A percentile compares a stretch with the other conserved stretches of the same genome.
These are phyloP conservation scores for Lichtheimia ornata DNA, from an alignment of 371 early-diverging fungal genomes.

Conservation along the genomic window DNA sequence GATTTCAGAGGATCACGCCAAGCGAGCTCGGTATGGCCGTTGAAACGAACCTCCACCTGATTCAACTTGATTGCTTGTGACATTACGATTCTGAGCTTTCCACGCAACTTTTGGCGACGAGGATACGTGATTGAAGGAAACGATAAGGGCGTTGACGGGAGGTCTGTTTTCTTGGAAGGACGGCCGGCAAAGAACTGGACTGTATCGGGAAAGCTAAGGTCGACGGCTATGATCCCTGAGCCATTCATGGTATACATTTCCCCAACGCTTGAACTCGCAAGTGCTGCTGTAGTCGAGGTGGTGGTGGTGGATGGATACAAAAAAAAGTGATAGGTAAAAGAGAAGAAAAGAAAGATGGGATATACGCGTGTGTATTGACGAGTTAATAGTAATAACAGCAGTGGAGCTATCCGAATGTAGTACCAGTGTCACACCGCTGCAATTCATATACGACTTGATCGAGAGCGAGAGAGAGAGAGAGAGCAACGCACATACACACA, in stretches of 20 bases:
- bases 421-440: no score
- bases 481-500: no score
- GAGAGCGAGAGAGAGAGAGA: no score
- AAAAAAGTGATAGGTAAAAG: not conserved
- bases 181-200: conserved; percentile 31
- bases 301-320: not conserved
- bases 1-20: conserved; percentile 35
- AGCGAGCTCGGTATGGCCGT: conserved; percentile 24
- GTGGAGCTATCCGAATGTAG: no score
- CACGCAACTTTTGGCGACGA: conserved; percentile 35
- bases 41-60: conserved; percentile 30
- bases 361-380: no score
- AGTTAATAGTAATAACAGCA: no score
- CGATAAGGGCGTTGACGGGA: not conserved
- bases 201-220: conserved; percentile 26
- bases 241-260: conserved; percentile 16
- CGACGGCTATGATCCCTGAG: conserved; percentile 31
- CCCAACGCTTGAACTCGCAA: not conserved
- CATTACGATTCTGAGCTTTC: conserved; percentile 33
- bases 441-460: no score
- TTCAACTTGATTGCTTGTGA: conserved; percentile 29
- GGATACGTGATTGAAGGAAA: conserved; percentile 21
- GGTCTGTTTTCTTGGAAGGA: conserved; percentile 17
- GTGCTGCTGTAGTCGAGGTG: not conserved
- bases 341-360: not conserved